Evolutionary conservation across 2,329 filamentous ascomycete genomes (phyloP).

Genomic region (Metarhizium anisopliae): DNA sequence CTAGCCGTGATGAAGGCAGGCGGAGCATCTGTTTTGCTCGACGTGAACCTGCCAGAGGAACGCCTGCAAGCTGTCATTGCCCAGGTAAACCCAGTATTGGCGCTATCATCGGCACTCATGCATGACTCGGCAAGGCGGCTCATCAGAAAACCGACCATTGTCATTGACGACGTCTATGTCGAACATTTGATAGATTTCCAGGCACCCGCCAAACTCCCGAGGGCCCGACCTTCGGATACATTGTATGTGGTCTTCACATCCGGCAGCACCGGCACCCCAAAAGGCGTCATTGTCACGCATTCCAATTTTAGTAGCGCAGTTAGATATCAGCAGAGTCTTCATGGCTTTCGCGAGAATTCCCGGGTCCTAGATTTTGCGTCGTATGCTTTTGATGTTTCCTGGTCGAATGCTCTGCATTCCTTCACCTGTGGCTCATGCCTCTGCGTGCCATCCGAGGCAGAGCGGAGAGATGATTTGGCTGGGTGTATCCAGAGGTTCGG

Average conservation of each 20-base stretch:
- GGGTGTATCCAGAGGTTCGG: too few species aligned
- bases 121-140: too few species aligned
- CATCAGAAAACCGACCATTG: too few species aligned
- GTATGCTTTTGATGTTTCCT: too few species aligned
- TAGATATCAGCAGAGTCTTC: not conserved
- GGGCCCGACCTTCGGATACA: not conserved
- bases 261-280: not conserved
- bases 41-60: conserved; percentile 4
- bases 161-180: too few species aligned
- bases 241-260: conserved; percentile 1
- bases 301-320: not conserved
- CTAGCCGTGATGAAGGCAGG: conserved; percentile 15
- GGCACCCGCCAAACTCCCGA: not conserved
- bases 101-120: too few species aligned
- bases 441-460: too few species aligned
- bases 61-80: not conserved
- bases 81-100: too few species aligned
- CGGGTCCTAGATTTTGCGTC: too few species aligned
- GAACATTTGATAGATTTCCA: not conserved
- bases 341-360: not conserved
- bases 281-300: not conserved
- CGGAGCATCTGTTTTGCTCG: conserved; percentile 17
- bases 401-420: too few species aligned
- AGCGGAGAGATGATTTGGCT: too few species aligned
- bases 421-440: too few species aligned